These are phyloP conservation scores for Hygrophorus russula DNA, from an alignment of 768 basidiomycete genomes.

Conservation along the genomic window DNA sequence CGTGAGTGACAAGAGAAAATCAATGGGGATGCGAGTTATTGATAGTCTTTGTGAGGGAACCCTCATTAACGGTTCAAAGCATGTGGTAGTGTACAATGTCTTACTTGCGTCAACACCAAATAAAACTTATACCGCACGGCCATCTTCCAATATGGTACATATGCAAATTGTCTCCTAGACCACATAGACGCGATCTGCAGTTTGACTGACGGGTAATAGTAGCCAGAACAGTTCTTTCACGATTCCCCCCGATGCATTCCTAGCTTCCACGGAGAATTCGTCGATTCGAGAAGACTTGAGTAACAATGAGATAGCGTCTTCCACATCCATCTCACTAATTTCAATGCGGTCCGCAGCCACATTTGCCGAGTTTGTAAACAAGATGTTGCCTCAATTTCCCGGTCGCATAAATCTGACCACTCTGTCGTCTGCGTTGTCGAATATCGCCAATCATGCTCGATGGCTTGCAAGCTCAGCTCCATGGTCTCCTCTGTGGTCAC, in stretches of 20 bases:
- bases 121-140: constrained; percentile 9
- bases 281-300: constrained; percentile 8
- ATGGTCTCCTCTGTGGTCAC: constrained; percentile 11
- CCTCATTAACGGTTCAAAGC: too few species aligned
- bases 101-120: too few species aligned
- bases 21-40: too few species aligned
- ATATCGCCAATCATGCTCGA: constrained; percentile 12
- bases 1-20: too few species aligned
- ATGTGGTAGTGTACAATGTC: too few species aligned
- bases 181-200: constrained; percentile 10
- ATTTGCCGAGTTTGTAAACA: constrained; percentile 10
- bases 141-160: constrained; percentile 10
- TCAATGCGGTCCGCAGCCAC: constrained; percentile 2
- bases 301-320: constrained; percentile 10
- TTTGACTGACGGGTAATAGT: constrained; percentile 11
- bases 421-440: constrained; percentile 13
- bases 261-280: background rate
- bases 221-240: constrained; percentile 3
- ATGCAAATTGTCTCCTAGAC: constrained; percentile 8
- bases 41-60: too few species aligned
- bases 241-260: constrained; percentile 5
- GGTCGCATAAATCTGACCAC: constrained; percentile 7
- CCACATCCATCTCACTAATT: constrained; percentile 10
- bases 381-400: constrained; percentile 11
- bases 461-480: constrained; percentile 5